Evolutionary conservation across 2,329 filamentous ascomycete genomes (phyloP).

Genomic region (Golovinomyces cichoracearum): DNA sequence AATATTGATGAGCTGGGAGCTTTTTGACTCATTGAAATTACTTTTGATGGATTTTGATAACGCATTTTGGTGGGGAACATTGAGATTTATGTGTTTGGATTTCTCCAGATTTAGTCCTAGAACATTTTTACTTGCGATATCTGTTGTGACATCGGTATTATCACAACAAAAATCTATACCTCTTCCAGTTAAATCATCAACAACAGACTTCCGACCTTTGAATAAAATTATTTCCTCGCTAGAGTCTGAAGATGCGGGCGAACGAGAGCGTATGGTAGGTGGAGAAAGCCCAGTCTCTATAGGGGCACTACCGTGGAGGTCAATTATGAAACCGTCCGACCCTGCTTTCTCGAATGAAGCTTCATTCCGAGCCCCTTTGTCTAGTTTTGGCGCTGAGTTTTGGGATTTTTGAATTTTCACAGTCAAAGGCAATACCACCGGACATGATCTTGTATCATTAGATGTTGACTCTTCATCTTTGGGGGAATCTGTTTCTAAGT

Average conservation of each 20-base stretch:
- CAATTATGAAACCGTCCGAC: slow-evolving; percentile 18
- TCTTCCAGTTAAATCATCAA: background rate
- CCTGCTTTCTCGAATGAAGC: no score
- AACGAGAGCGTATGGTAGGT: slow-evolving; percentile 12
- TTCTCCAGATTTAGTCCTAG: background rate
- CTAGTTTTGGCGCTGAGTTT: no score
- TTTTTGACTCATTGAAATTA: background rate
- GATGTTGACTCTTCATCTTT: no score
- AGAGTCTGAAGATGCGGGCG: slow-evolving; percentile 25
- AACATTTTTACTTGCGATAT: background rate
- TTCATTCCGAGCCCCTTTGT: no score
- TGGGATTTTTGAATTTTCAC: no score
- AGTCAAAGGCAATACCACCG: no score
- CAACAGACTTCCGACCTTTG: slow-evolving; percentile 22
- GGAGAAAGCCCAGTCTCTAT: slow-evolving; percentile 14
- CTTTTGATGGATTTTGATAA: background rate
- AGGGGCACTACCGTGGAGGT: slow-evolving; percentile 13
- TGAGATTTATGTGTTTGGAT: background rate
- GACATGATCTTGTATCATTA: no score
- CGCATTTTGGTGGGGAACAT: background rate
- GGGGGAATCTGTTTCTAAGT: slow-evolving; percentile 13
- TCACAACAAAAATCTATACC: background rate
- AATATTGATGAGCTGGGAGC: background rate
- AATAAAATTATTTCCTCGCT: slow-evolving; percentile 53
- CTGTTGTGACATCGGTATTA: background rate